These are phyloP conservation scores for Mortierella sp. DNA, from an alignment of 371 early-diverging fungal species.

Conservation along the genomic window DNA sequence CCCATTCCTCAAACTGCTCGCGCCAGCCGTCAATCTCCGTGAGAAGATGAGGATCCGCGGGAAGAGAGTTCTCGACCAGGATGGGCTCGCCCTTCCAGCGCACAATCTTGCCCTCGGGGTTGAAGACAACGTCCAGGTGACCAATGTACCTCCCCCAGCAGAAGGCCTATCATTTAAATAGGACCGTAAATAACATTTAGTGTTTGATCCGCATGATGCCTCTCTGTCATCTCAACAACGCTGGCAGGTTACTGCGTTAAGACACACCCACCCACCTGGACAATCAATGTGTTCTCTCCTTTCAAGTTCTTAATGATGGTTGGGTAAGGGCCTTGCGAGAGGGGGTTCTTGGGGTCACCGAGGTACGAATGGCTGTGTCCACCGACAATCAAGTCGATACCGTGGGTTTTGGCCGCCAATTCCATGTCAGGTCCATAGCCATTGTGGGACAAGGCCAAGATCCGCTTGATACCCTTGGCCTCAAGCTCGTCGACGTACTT, in stretches of 20 bases:
- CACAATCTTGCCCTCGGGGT: slow-evolving; percentile 64
- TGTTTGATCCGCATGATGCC: neutral
- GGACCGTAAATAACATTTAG: neutral
- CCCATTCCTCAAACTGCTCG: slow-evolving; percentile 61
- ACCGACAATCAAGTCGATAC: slow-evolving; percentile 76
- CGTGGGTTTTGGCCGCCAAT: slow-evolving; percentile 67
- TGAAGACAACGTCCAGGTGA: slow-evolving; percentile 71
- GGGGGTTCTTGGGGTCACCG: slow-evolving; percentile 53
- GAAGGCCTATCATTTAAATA: slow-evolving; percentile 27
- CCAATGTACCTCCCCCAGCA: slow-evolving; percentile 79
- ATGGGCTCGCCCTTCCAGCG: slow-evolving; percentile 69
- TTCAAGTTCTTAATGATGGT: slow-evolving; percentile 69
- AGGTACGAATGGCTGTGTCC: slow-evolving; percentile 82
- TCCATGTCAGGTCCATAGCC: slow-evolving; percentile 75
- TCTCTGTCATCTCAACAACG: neutral
- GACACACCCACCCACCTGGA: slow-evolving; percentile 67
- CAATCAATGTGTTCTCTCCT: slow-evolving; percentile 71
- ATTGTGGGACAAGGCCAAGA: slow-evolving; percentile 78
- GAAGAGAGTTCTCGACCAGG: slow-evolving; percentile 62
- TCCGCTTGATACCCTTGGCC: slow-evolving; percentile 70
- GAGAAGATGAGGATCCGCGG: slow-evolving; percentile 58
- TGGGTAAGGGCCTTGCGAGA: slow-evolving; percentile 70
- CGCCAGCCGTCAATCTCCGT: slow-evolving; percentile 64
- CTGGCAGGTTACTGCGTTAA: neutral
- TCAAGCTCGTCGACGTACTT: slow-evolving; percentile 69